Evolutionary conservation across 768 basidiomycete species (phyloP).

Genomic region (Polyporus arcularius): DNA sequence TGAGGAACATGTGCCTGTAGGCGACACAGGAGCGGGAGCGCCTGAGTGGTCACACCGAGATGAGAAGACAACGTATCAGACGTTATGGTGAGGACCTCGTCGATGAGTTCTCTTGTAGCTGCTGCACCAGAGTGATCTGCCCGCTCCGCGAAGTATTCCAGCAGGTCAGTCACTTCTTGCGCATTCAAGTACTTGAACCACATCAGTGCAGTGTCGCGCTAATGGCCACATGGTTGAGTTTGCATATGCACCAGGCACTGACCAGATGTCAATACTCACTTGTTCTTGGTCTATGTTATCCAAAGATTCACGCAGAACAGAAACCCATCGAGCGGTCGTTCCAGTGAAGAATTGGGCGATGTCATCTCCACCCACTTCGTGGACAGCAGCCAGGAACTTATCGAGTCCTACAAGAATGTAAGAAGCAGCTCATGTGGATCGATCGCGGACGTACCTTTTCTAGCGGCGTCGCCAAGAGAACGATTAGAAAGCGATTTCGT

Average conservation of each 20-base stretch:
- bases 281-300: conserved; percentile 9
- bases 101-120: conserved; percentile 30
- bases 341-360: not conserved
- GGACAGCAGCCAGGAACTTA: not conserved
- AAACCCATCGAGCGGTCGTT: conserved; percentile 2
- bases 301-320: conserved; percentile 1
- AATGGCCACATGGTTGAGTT: not conserved
- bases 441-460: not conserved
- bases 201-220: conserved; percentile 27
- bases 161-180: conserved; percentile 41
- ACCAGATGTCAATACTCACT: not conserved
- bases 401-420: not conserved
- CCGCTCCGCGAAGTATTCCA: conserved; percentile 40
- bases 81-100: conserved; percentile 34
- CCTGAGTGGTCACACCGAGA: conserved; percentile 21
- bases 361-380: not conserved
- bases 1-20: conserved; percentile 30
- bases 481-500: not conserved
- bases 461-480: not conserved
- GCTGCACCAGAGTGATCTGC: conserved; percentile 12
- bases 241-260: not conserved
- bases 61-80: not conserved
- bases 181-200: conserved; percentile 62
- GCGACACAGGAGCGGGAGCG: conserved; percentile 31
- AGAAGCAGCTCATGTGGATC: not conserved